Evolutionary conservation across 176 grass and related monocot genomes (phyloP), one percentile per base, ranked within the genome.

Genomic region (Eragrostis curvula): DNA sequence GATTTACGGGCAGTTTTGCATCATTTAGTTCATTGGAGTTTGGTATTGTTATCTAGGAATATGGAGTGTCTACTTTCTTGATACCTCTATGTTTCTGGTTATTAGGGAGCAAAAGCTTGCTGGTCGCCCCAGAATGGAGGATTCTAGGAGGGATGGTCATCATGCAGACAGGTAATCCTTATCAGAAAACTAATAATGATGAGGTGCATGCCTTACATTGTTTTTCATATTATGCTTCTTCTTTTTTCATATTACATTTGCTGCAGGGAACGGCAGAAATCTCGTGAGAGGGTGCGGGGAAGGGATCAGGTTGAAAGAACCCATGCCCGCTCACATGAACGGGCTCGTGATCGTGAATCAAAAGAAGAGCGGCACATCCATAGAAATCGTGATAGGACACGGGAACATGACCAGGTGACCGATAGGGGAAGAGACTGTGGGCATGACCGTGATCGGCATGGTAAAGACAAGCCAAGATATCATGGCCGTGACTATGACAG

Each of bases 81-180:
- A 64, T 6, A 16, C 6, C 61, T 58, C 2, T 9, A 49, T 73
- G 64, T 50, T 41, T 73, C 0, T 73, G 40, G 21, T 66, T 57
- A 87, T 63, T 83, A 91, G 90, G 81, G 93, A 90, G 39, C 93
- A 81, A 63, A 90, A 85, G 12, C 77, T 83, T 68, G 36, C 40
- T 84, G 88, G 59, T 6, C 79, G 62, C 30, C 83, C 83, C 64
- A 85, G 83, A 79, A 90, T 88, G 44, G 90, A 93, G 84, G 88
- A 96, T 61, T 80, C 88, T 79, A 93, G 84, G 87, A 79, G 78
- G 79, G 83, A 88, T 77, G 87, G 90, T 66, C 81, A 52, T 65
- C 79, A 74, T 83, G 58, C 77, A 18, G 93, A 92, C 66, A 74
- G 82, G 93, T 96, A 81, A 51, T 12, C 51, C 48, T 68, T 42